A percentile compares a stretch with the other conserved stretches of the same genome.
Evolutionary conservation across 495 filamentous ascomycete genomes (phyloP).

Genomic region (Penicillium simplicissimum): DNA sequence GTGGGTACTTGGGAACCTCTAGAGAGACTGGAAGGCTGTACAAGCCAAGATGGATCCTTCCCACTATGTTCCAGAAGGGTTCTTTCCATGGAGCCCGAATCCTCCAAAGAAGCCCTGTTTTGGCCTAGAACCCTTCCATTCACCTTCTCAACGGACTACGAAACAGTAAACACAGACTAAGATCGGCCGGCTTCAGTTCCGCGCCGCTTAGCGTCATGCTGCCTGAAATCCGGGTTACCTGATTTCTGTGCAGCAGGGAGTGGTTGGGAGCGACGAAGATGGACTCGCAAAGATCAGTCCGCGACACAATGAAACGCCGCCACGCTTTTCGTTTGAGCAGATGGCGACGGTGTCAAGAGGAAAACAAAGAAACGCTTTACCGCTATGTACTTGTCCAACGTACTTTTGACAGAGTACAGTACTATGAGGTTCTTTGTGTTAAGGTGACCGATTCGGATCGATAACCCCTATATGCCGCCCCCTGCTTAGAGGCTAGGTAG

Average conservation of each 20-base stretch:
- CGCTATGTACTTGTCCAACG: background rate
- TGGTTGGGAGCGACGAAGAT: conserved; percentile 3
- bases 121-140: background rate
- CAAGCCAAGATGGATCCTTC: background rate
- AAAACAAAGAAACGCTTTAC: conserved; percentile 4
- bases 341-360: conserved; percentile 15
- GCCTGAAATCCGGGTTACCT: background rate
- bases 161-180: conserved; percentile 11
- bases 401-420: background rate
- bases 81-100: conserved; percentile 18
- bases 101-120: conserved; percentile 3
- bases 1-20: background rate
- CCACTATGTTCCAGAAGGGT: conserved; percentile 32
- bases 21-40: background rate
- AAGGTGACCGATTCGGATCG: background rate
- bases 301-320: conserved; percentile 15
- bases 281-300: background rate
- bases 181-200: conserved; percentile 34
- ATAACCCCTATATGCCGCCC: background rate
- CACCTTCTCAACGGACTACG: background rate
- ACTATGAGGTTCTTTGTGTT: background rate
- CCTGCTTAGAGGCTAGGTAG: background rate
- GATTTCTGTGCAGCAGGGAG: too few species aligned
- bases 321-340: conserved; percentile 9
- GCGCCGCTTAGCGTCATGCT: conserved; percentile 23